Evolutionary conservation across 805 yeast genomes (phyloP).

Genomic region (Saccharomycopsis malanga): DNA sequence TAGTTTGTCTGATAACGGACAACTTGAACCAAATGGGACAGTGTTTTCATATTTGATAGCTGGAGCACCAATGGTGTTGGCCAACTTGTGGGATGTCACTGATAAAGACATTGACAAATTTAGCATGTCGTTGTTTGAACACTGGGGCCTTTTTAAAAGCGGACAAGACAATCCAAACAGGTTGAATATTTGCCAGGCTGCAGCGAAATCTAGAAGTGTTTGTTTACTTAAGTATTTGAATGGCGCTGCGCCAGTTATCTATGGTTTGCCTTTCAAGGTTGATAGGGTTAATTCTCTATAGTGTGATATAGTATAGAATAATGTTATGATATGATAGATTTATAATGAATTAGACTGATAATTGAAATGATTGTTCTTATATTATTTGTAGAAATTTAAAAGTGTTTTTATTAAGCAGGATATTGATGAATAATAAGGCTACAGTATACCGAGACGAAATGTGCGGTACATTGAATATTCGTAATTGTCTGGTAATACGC

Average conservation of each 20-base stretch:
- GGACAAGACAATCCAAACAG: conserved; percentile 22
- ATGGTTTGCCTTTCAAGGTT: conserved; percentile 67
- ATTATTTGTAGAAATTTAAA: no score
- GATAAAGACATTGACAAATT: conserved; percentile 90
- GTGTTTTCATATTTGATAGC: conserved; percentile 68
- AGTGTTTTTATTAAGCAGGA: no score
- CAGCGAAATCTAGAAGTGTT: conserved; percentile 50
- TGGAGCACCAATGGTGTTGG: conserved; percentile 78
- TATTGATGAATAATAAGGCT: no score
- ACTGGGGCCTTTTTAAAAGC: conserved; percentile 51
- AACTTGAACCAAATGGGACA: conserved; percentile 69
- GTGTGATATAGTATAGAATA: conserved; percentile 14
- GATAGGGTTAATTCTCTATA: not conserved
- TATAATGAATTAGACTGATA: no score
- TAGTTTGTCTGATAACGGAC: conserved; percentile 46
- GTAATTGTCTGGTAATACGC: no score
- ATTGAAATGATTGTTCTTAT: no score
- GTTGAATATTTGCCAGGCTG: conserved; percentile 43
- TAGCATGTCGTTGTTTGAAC: conserved; percentile 49
- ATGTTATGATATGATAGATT: no score
- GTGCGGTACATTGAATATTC: no score
- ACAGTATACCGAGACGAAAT: no score
- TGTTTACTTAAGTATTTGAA: conserved; percentile 72
- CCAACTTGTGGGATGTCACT: conserved; percentile 93
- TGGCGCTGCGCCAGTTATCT: conserved; percentile 89